Conservation (phyloP, 2,329 filamentous ascomycete species). For the Fusarium decemcellulare region DNA sequence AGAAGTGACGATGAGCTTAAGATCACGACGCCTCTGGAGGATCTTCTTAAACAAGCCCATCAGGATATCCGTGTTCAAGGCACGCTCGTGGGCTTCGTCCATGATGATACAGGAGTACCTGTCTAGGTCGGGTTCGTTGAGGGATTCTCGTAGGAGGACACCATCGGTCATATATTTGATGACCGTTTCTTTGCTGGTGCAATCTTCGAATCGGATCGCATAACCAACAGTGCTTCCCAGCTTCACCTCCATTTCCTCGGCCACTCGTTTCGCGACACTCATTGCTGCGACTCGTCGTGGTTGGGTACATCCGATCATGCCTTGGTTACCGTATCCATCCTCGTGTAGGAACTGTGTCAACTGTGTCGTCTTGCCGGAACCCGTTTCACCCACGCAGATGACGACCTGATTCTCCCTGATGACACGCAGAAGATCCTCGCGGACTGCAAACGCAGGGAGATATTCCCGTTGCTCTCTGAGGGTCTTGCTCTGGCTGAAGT, state of each 20-base stretch:
- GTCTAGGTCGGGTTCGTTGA: conserved; percentile 93
- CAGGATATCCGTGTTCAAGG: conserved; percentile 95
- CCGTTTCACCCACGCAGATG: conserved; percentile 97
- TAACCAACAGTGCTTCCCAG: conserved; percentile 93
- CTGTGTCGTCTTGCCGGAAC: conserved; percentile 97
- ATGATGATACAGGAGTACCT: conserved; percentile 99
- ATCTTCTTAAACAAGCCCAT: conserved; percentile 99
- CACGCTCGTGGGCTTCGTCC: conserved; percentile 98
- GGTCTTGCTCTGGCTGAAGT: conserved; percentile 93
- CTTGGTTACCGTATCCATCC: conserved; percentile 89
- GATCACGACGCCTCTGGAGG: conserved; percentile 85
- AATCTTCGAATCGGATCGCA: conserved; percentile 98
- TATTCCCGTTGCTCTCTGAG: conserved; percentile 93
- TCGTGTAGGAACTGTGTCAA: conserved; percentile 96
- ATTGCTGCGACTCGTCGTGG: conserved; percentile 97
- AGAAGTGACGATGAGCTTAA: conserved; percentile 97
- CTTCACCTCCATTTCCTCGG: conserved; percentile 97
- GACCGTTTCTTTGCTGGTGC: conserved; percentile 92
- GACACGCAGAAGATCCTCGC: conserved; percentile 91
- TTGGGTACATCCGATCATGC: conserved; percentile 97
- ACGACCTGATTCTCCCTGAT: conserved; percentile 98
- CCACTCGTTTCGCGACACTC: conserved; percentile 98
- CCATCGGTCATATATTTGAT: conserved; percentile 99
- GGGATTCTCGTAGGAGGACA: conserved; percentile 91
- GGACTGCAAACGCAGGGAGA: conserved; percentile 94